A percentile compares a stretch with the other conserved stretches of the same genome.
These are phyloP conservation scores for Paraphoma chrysanthemicola DNA, from an alignment of 2,329 filamentous ascomycete genomes.

Conservation along the genomic window DNA sequence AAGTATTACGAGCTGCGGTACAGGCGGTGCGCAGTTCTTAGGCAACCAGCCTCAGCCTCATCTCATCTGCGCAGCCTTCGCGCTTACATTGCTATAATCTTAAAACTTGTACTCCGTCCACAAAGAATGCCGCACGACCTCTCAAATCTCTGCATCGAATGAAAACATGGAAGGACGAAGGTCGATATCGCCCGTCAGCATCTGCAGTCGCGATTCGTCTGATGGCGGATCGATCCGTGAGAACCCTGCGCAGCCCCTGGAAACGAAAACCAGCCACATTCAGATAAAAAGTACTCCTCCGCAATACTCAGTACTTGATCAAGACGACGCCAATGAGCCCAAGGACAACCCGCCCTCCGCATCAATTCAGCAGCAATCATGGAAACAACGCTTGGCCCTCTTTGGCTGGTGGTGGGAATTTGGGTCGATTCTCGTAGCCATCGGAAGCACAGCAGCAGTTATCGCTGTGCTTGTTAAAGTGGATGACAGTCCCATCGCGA, in stretches of 20 bases:
- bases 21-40: not conserved
- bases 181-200: not conserved
- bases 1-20: not conserved
- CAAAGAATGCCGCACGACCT: too few relatives aligned
- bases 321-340: not conserved
- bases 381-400: not conserved
- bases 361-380: too few relatives aligned
- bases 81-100: not conserved
- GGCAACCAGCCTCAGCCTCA: not conserved
- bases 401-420: slow-evolving; percentile 17
- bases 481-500: slow-evolving; percentile 5
- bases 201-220: not conserved
- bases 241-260: not conserved
- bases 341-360: not conserved
- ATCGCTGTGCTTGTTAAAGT: not conserved
- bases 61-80: not conserved
- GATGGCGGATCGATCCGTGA: not conserved
- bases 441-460: slow-evolving; percentile 5
- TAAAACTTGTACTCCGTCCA: not conserved
- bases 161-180: not conserved
- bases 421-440: slow-evolving; percentile 4
- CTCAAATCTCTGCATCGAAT: too few relatives aligned
- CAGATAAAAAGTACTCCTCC: not conserved
- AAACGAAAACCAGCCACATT: not conserved
- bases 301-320: not conserved